Conservation (phyloP, 768 basidiomycete species). For the Neoboletus magnificus region DNA sequence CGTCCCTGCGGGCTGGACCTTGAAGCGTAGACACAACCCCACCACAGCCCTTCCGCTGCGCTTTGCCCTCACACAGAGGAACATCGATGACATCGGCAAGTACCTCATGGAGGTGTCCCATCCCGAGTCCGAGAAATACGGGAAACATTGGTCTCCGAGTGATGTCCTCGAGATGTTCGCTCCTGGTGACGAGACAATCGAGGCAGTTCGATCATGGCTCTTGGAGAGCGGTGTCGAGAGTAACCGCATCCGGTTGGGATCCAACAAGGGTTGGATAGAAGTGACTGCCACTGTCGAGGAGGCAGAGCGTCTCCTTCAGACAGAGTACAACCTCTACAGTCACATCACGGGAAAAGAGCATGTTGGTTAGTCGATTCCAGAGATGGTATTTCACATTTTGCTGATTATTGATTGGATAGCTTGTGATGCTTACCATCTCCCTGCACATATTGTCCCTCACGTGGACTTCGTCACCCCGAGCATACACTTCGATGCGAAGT, state of each 20-base stretch:
- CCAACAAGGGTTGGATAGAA: too few relatives aligned
- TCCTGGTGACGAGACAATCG: constrained; percentile 26
- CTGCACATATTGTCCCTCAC: too few relatives aligned
- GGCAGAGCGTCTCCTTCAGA: too few relatives aligned
- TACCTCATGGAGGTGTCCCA: too few relatives aligned
- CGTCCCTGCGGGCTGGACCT: too few relatives aligned
- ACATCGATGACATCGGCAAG: constrained; percentile 27
- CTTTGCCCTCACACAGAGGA: constrained; percentile 32
- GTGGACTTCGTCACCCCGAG: constrained; percentile 34
- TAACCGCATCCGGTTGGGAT: constrained; percentile 21
- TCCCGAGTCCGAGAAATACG: too few relatives aligned
- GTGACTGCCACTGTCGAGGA: too few relatives aligned
- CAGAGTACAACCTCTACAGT: constrained; percentile 32
- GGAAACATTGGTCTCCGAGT: constrained; percentile 32
- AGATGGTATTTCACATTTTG: neutral
- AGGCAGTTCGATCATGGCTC: too few relatives aligned
- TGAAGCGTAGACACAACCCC: constrained; percentile 27
- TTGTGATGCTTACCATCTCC: too few relatives aligned
- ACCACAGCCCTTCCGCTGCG: too few relatives aligned
- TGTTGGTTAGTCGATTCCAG: constrained; percentile 22
- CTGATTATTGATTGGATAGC: constrained; percentile 10
- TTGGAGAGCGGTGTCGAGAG: constrained; percentile 24
- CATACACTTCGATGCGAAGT: constrained; percentile 30
- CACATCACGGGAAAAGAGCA: constrained; percentile 28
- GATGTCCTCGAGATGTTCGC: constrained; percentile 28